Base-by-base conservation (phyloP, 495 filamentous ascomycete species). In the Trichodelitschia bisporula region DNA sequence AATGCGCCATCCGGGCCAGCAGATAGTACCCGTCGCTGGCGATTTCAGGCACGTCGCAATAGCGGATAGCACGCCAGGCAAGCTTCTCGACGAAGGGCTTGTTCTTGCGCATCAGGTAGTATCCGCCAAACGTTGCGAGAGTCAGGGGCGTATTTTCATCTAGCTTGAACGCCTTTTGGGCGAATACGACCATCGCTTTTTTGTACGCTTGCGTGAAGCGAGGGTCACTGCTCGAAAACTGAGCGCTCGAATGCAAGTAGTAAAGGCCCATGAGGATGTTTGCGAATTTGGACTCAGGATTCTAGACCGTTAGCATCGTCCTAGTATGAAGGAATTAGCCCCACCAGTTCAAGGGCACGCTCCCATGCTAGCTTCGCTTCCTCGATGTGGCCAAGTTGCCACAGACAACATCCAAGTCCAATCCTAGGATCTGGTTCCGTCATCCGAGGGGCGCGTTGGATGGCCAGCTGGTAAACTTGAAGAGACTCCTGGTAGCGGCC, bases 11-110 rank as follows among this genome's bases (percentile, higher is more conserved):
- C 26, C 82, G 61, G 9, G 77, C 86, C 10, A 95, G 67, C 3
- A 91, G 53, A 50, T 91, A 95, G 80, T 80, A 93, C 14, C 84
- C 86, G 42, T 97, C 86, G 47, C 80, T 91, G 2, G 83, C 83
- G 46, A 95, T 77, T 9, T 77, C 72, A 49, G 89, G 83, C 37
- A 93, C 82, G 45, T 97, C 86, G 2, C 84, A 93, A 35, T 76
- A 66, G 43, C 92, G 77, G 37, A 95, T 92, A 1, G 89, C 82
- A 48, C 84, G 86, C 45, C 83, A 73, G 17, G 86, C 77, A 5
- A 95, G 62, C 8, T 62, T 62, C 36, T 97, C 84, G 6, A 86
- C 84, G 28, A 73, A 75, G 2, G 62, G 39, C 45, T 77, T 72
- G 2, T 61, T 59, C 46, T 76, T 86, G 35, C 71, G 61, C 2